A percentile compares a stretch with the other conserved stretches of the same genome.
phyloP scores from a whole-genome alignment of 805 yeast genomes.

The Wickerhamiella vanderwaltii region DNA sequence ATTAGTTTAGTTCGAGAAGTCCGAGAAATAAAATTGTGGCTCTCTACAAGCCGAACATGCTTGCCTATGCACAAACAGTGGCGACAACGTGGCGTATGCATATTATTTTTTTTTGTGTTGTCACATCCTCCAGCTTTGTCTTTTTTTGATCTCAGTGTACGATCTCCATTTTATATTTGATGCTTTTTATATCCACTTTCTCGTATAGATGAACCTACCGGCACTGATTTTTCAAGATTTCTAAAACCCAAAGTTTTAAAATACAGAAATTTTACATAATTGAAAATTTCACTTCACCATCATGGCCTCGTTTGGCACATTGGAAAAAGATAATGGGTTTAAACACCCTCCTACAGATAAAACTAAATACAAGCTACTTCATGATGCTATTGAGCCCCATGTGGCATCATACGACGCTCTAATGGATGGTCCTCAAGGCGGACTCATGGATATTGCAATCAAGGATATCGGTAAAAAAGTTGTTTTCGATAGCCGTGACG shows the following conservation, averaged over 20 bases:
- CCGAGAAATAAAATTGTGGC: no score
- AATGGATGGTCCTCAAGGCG: slow-evolving; percentile 79
- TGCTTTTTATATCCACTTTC: slow-evolving; percentile 1
- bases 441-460: slow-evolving; percentile 71
- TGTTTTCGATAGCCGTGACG: slow-evolving; percentile 68
- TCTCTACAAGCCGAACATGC: no score
- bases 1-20: no score
- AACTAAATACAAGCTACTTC: slow-evolving; percentile 66
- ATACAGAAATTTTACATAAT: slow-evolving; percentile 7
- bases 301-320: slow-evolving; percentile 48
- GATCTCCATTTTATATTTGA: background rate
- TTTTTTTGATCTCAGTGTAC: no score
- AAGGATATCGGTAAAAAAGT: slow-evolving; percentile 80
- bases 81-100: no score
- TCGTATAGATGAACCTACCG: no score
- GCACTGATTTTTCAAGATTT: no score
- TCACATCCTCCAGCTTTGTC: no score
- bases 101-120: no score
- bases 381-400: slow-evolving; percentile 89
- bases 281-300: slow-evolving; percentile 8
- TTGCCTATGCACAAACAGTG: no score
- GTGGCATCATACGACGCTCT: slow-evolving; percentile 92
- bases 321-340: slow-evolving; percentile 79
- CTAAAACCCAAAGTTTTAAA: no score
- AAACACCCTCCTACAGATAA: slow-evolving; percentile 81